phyloP scores from a whole-genome alignment of 768 basidiomycete genomes.

The Lentinula raphanica region DNA sequence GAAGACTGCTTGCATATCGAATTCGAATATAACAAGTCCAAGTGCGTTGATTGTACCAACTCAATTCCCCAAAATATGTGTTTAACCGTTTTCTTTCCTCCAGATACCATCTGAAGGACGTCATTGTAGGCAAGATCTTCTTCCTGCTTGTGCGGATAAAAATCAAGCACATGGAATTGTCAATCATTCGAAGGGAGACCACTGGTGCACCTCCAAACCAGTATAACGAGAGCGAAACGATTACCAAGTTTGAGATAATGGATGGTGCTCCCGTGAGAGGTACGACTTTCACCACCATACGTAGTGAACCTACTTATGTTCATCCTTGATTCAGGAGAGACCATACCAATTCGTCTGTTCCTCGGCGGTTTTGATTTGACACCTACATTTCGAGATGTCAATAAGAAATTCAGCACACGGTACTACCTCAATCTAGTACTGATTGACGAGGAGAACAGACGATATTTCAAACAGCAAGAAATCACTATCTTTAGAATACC shows the following conservation, averaged over 20 bases:
- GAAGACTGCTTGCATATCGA: conserved; percentile 99
- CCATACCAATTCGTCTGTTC: conserved; percentile 96
- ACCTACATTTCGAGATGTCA: conserved; percentile 97
- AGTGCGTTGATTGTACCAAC: conserved; percentile 46
- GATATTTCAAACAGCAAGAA: conserved; percentile 98
- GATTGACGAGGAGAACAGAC: conserved; percentile 95
- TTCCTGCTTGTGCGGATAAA: conserved; percentile 98
- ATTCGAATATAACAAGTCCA: conserved; percentile 99
- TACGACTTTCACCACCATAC: conserved; percentile 24
- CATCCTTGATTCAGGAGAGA: conserved; percentile 64
- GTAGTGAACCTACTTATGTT: neutral
- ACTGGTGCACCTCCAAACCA: conserved; percentile 98
- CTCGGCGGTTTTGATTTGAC: conserved; percentile 97
- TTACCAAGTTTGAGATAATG: conserved; percentile 99
- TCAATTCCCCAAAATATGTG: neutral
- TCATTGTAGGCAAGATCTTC: conserved; percentile 99
- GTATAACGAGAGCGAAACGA: conserved; percentile 98
- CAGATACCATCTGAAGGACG: conserved; percentile 98
- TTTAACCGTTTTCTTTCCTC: neutral
- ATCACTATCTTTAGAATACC: conserved; percentile 90
- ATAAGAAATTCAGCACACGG: conserved; percentile 97
- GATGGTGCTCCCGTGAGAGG: conserved; percentile 97
- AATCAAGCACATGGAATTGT: conserved; percentile 99
- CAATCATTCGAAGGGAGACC: conserved; percentile 95
- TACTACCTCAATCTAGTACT: conserved; percentile 98